Evolutionary conservation across 805 yeast genomes (phyloP), one percentile per base, ranked within the genome.

Genomic region (Wickerhamiella kazuoi): DNA sequence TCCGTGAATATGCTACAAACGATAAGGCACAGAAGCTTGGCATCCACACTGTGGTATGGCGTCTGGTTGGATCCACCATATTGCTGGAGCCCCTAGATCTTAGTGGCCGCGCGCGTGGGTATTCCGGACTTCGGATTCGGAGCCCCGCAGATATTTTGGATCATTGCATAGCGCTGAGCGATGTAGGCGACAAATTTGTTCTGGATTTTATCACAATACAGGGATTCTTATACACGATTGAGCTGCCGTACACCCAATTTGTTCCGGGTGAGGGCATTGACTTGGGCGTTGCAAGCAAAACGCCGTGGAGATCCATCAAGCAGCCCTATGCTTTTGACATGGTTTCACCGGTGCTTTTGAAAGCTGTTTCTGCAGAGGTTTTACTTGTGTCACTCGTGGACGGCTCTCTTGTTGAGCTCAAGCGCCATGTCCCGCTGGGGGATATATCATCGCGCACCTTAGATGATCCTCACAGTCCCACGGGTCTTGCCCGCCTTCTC

Each of bases 331-430:
- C 72, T 6, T 73, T 76, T 46, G 71, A 69, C 24, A 52, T 70
- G 4, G 64, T 79, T 48, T 56, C 58, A 19, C 83, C 87, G 1
- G 69, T 71, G 33, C 56, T 65, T 17, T 48, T 79, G 44, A 60
- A 64, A 37, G 54, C 76, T 1, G 55, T 74, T 14, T 65, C 70
- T 24, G 44, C 59, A 0, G 49, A 52, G 2, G 64, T 67, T 34
- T 51, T 74, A 7, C 53, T 83, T 3, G 72, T 78, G 0, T 64
- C 82, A 3, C 61, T 84, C 36, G 65, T 67, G 34, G 93, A 86
- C 57, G 95, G 96, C 20, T 82, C 86, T 1, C 54, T 84, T 32
- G 57, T 82, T 37, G 44, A 42, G 37, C 29, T 44, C 16, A 39
- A 47, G 23, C 47, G 63, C 30, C 34, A 47, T 6, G 17, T 41